Base-by-base conservation (phyloP, 352 stramenopile genomes). In the Globisporangium takayamanum region DNA sequence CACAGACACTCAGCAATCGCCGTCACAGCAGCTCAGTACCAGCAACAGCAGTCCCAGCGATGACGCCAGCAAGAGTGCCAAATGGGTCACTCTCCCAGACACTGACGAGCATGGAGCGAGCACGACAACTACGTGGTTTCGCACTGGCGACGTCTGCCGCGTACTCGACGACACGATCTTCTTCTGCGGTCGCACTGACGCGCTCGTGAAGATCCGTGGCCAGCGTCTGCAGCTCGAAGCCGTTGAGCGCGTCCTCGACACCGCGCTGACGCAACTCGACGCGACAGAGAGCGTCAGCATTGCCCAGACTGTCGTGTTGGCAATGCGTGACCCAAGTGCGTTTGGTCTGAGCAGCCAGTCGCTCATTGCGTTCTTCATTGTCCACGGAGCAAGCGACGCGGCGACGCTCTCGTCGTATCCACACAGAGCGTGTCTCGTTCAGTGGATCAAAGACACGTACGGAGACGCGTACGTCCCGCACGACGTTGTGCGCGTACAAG, bases 201-300 rank as follows among this genome's bases (percentile, higher is more conserved):
- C 67, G 39, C 62, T 70, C 37, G 68, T 89, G 10, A 89, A 89
- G 52, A 72, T 87, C 55, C 64, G 74, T 26, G 79, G 79, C 33
- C 73, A 81, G 18, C 66, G 69, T 22, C 53, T 89, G 25, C 67
- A 80, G 46, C 64, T 89, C 25, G 73, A 83, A 36, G 73, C 69
- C 5, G 68, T 86, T 11, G 79, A 87, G 50, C 60, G 66, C 10
- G 26, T 41, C 10, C 2, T 64, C 3, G 39, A 57, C 16, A 5
- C 28, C 52, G 56, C 55, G 26, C 66, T 85, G n/a, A 37, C 55
- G 8, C 36, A 39, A 2, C 59, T 60, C 20, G 46, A 56, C 62
- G 22, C 7, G 30, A 28, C 5, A 49, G 53, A 44, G 11, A 41
- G 48, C 18, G 18, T 50, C 8, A 12, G 22, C 3, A 33, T 46